These are phyloP conservation scores for Fusarium guadeloupense DNA, from an alignment of 2,329 filamentous ascomycete species.

Conservation along the genomic window DNA sequence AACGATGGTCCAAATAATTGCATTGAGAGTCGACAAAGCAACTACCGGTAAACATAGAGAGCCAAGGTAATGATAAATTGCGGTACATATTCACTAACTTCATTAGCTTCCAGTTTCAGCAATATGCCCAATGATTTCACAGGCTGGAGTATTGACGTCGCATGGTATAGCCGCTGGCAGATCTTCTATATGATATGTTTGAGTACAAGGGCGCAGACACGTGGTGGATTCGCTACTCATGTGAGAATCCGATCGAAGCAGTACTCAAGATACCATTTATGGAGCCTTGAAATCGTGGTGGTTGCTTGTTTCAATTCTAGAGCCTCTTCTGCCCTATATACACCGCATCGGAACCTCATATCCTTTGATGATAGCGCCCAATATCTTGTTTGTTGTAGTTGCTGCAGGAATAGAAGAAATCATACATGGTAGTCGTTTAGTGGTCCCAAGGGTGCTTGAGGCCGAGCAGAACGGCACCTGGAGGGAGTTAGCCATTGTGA, in stretches of 20 bases:
- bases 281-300: neutral
- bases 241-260: constrained; percentile 62
- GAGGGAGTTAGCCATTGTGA: constrained; percentile 20
- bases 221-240: constrained; percentile 75
- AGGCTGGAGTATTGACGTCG: neutral
- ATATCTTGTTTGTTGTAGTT: constrained; percentile 16
- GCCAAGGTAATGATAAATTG: too few species aligned
- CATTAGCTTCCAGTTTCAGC: too few species aligned
- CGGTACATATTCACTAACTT: too few species aligned
- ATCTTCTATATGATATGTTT: constrained; percentile 71
- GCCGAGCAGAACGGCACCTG: constrained; percentile 81
- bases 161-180: neutral
- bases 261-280: neutral
- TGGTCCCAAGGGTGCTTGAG: constrained; percentile 98
- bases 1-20: too few species aligned
- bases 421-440: constrained; percentile 56
- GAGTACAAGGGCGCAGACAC: constrained; percentile 69
- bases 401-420: constrained; percentile 22
- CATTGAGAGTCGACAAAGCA: too few species aligned
- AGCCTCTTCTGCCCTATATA: constrained; percentile 37
- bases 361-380: constrained; percentile 2
- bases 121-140: too few species aligned
- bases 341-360: constrained; percentile 16
- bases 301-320: constrained; percentile 20
- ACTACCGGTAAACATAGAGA: too few species aligned